These are phyloP conservation scores for Herpotrichia juniperi DNA, from an alignment of 2,329 filamentous ascomycete species.

Conservation along the genomic window DNA sequence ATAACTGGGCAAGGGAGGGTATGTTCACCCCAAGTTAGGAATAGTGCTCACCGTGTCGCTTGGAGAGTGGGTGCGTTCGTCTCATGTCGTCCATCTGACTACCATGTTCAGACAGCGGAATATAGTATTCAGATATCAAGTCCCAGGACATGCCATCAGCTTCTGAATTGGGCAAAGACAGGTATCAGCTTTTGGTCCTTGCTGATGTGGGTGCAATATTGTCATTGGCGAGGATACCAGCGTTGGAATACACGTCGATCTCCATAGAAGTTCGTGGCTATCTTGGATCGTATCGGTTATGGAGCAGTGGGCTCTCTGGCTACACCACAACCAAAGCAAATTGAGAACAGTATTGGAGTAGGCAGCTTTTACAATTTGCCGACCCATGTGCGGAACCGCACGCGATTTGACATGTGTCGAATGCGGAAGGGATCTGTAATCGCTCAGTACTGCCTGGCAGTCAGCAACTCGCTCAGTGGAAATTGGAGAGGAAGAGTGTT, in stretches of 20 bases:
- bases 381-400: not conserved
- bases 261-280: not conserved
- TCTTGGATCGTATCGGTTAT: not conserved
- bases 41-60: conserved; percentile 6
- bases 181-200: not conserved
- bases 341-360: not conserved
- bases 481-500: conserved; percentile 17
- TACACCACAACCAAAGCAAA: not conserved
- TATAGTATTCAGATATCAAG: too few relatives aligned
- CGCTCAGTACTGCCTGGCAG: too few relatives aligned
- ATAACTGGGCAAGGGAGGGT: conserved; percentile 7
- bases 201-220: not conserved
- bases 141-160: too few relatives aligned
- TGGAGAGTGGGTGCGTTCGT: not conserved
- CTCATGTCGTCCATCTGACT: not conserved
- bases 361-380: not conserved
- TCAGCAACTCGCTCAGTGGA: conserved; percentile 20
- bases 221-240: not conserved
- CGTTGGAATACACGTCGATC: not conserved
- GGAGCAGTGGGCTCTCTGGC: not conserved
- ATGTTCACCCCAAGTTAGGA: not conserved
- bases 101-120: not conserved
- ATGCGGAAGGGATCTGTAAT: not conserved
- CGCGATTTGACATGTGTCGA: not conserved
- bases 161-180: not conserved